Conservation (phyloP, 2,329 filamentous ascomycete genomes). For the Colletotrichum falcatum region DNA sequence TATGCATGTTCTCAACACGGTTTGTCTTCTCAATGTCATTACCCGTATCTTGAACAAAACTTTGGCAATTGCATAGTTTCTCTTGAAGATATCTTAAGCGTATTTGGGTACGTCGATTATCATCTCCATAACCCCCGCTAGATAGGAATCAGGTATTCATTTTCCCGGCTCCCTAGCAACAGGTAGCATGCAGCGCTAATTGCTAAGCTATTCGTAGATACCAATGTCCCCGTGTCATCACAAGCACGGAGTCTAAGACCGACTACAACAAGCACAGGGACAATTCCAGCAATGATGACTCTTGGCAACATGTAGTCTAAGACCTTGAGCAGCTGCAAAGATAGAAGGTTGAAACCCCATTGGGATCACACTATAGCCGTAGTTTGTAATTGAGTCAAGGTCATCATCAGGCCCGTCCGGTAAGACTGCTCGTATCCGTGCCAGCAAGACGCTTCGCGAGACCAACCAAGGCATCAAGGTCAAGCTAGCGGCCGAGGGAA, state of each 20-base stretch:
- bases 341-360: conserved; percentile 27
- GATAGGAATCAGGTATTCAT: conserved; percentile 8
- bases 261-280: conserved; percentile 39
- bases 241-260: conserved; percentile 46
- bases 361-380: conserved; percentile 47
- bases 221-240: conserved; percentile 48
- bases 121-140: conserved; percentile 18
- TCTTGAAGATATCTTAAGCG: conserved; percentile 11
- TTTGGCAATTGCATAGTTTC: neutral
- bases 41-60: neutral
- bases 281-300: conserved; percentile 41
- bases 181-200: conserved; percentile 21
- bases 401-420: conserved; percentile 44
- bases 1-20: neutral
- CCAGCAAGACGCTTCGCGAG: conserved; percentile 60
- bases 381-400: conserved; percentile 47
- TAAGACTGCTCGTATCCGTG: conserved; percentile 49
- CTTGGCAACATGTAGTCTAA: neutral
- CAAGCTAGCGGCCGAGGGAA: conserved; percentile 52
- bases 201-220: conserved; percentile 8
- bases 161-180: neutral
- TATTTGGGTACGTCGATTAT: conserved; percentile 4
- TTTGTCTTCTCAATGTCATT: neutral
- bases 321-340: too few relatives aligned
- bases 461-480: conserved; percentile 61